Evolutionary conservation across 2,329 filamentous ascomycete genomes (phyloP).

Genomic region (Aciculosporium take): DNA sequence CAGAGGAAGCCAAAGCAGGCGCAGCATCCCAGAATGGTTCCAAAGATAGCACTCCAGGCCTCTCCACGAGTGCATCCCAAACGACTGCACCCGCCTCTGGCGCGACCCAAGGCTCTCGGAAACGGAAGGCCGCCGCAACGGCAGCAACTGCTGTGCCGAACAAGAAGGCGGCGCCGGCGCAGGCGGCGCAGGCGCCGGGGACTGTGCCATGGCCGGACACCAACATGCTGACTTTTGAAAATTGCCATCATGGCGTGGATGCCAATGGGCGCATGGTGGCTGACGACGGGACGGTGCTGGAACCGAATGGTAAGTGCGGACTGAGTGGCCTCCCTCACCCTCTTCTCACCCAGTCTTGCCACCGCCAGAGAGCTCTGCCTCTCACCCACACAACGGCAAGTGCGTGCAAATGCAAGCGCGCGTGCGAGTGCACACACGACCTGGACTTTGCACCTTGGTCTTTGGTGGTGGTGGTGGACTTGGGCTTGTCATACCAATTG

Average conservation of each 20-base stretch:
- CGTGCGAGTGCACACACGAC: neutral
- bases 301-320: slow-evolving; percentile 61
- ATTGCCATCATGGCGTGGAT: slow-evolving; percentile 51
- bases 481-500: slow-evolving; percentile 2
- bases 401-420: slow-evolving; percentile 2
- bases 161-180: slow-evolving; percentile 13
- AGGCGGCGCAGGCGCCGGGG: slow-evolving; percentile 23
- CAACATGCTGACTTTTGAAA: slow-evolving; percentile 82
- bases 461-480: slow-evolving; percentile 2
- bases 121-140: slow-evolving; percentile 59
- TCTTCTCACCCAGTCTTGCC: neutral
- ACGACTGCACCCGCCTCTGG: slow-evolving; percentile 35
- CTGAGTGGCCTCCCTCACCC: neutral
- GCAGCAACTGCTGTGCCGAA: slow-evolving; percentile 9
- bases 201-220: slow-evolving; percentile 42
- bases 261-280: slow-evolving; percentile 62
- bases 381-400: neutral
- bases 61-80: slow-evolving; percentile 12
- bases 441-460: neutral
- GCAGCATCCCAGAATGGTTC: slow-evolving; percentile 19
- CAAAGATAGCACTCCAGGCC: slow-evolving; percentile 18
- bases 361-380: neutral
- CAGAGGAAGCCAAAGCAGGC: slow-evolving; percentile 25
- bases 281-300: slow-evolving; percentile 76
- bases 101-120: slow-evolving; percentile 47